These are phyloP conservation scores for Penicillium sp. DNA, from an alignment of 2,329 filamentous ascomycete genomes.

Conservation along the genomic window DNA sequence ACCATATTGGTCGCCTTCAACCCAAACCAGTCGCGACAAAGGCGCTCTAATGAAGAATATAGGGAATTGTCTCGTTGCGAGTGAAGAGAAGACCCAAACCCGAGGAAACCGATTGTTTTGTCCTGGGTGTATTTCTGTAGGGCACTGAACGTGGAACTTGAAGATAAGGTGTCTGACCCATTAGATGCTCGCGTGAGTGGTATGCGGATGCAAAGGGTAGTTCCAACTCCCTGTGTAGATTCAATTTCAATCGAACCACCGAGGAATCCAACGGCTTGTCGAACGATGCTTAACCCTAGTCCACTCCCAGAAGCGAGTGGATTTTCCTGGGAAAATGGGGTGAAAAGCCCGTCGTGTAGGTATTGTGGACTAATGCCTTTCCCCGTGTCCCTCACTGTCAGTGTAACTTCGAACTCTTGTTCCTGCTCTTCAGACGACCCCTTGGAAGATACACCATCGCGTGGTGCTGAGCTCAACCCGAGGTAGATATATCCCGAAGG, in stretches of 20 bases:
- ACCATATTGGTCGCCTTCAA: conserved; percentile 13
- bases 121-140: conserved; percentile 11
- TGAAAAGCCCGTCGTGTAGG: conserved; percentile 20
- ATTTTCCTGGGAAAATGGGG: conserved; percentile 23
- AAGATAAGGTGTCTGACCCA: not conserved
- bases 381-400: conserved; percentile 32
- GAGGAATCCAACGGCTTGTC: conserved; percentile 34
- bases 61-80: conserved; percentile 17
- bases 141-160: not conserved
- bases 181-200: conserved; percentile 1
- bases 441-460: conserved; percentile 11
- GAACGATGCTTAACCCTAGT: conserved; percentile 54
- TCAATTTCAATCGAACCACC: conserved; percentile 29
- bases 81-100: conserved; percentile 15
- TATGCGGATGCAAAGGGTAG: conserved; percentile 15
- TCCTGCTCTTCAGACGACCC: conserved; percentile 14
- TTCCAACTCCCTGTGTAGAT: conserved; percentile 28
- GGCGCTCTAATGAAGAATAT: conserved; percentile 19
- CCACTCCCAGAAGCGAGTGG: conserved; percentile 21
- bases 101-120: conserved; percentile 23
- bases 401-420: conserved; percentile 14
- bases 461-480: conserved; percentile 33
- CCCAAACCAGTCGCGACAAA: conserved; percentile 25
- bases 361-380: conserved; percentile 29
- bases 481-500: conserved; percentile 43